These are phyloP conservation scores for Penicillium mononematosum DNA, from an alignment of 495 filamentous ascomycete genomes.

Conservation along the genomic window DNA sequence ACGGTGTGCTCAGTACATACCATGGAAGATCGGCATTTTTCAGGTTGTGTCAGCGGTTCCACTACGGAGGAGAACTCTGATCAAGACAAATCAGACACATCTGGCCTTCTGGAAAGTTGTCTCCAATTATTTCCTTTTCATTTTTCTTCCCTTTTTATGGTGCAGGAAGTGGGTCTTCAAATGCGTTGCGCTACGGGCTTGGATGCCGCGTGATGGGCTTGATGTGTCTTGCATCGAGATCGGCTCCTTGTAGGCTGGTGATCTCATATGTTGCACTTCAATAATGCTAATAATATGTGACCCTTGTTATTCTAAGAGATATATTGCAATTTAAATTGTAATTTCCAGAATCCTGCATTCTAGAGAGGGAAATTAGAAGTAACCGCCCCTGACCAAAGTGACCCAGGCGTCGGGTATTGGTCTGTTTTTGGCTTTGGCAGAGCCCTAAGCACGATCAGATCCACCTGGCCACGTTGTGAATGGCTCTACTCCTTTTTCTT, in stretches of 20 bases:
- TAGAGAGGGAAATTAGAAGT: not conserved
- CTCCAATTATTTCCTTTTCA: slow-evolving; percentile 14
- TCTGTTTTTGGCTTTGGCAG: slow-evolving; percentile 23
- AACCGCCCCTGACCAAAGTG: slow-evolving; percentile 8
- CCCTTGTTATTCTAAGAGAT: too few relatives aligned
- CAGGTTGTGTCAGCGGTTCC: slow-evolving; percentile 24
- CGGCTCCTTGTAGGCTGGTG: not conserved
- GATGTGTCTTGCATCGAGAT: slow-evolving; percentile 21
- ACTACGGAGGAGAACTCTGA: slow-evolving; percentile 11
- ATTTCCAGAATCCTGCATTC: not conserved
- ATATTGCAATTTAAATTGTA: not conserved
- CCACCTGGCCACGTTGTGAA: slow-evolving; percentile 36
- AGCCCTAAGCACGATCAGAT: slow-evolving; percentile 37
- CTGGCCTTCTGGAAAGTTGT: slow-evolving; percentile 28
- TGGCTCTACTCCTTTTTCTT: slow-evolving; percentile 30
- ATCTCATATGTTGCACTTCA: not conserved
- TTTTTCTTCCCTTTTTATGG: slow-evolving; percentile 19
- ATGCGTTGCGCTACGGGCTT: slow-evolving; percentile 24
- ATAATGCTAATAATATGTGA: not conserved
- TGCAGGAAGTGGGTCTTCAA: slow-evolving; percentile 30
- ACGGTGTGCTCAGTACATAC: slow-evolving; percentile 23
- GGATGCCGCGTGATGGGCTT: slow-evolving; percentile 19
- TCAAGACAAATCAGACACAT: slow-evolving; percentile 5
- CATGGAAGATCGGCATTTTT: slow-evolving; percentile 27
- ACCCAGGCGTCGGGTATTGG: slow-evolving; percentile 6